Evolutionary conservation across 768 basidiomycete species (phyloP).

Genomic region (Kondoa malvinella): DNA sequence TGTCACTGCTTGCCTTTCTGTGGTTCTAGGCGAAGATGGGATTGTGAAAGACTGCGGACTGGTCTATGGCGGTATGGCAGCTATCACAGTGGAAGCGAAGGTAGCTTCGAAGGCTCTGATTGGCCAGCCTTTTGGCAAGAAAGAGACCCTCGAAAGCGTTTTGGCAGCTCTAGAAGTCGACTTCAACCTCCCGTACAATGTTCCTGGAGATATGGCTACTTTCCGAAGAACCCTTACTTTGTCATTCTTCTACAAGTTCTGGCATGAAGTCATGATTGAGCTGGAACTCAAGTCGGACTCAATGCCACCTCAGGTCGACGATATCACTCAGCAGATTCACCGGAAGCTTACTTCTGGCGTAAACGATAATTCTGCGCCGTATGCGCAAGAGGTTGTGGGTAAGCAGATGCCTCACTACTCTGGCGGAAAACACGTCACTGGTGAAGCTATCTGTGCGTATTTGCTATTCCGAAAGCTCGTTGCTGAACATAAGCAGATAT

Average conservation of each 20-base stretch:
- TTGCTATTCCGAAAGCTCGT: background rate
- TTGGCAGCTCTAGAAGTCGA: slow-evolving; percentile 22
- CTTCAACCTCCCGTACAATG: slow-evolving; percentile 22
- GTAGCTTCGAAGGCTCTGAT: slow-evolving; percentile 19
- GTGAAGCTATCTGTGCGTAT: slow-evolving; percentile 21
- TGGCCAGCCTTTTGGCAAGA: slow-evolving; percentile 16
- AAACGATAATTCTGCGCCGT: slow-evolving; percentile 26
- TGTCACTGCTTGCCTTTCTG: slow-evolving; percentile 22
- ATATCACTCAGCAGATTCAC: slow-evolving; percentile 20
- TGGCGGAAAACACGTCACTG: slow-evolving; percentile 25
- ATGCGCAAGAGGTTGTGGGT: slow-evolving; percentile 23
- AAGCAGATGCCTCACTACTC: slow-evolving; percentile 22
- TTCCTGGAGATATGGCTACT: slow-evolving; percentile 27
- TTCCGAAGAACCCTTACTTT: slow-evolving; percentile 25
- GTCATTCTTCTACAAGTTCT: slow-evolving; percentile 27
- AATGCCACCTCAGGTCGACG: slow-evolving; percentile 3
- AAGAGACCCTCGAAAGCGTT: slow-evolving; percentile 19
- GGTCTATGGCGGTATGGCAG: slow-evolving; percentile 28
- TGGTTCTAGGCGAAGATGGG: slow-evolving; percentile 5
- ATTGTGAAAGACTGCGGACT: slow-evolving; percentile 15
- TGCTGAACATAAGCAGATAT: slow-evolving; percentile 5
- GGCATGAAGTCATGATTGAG: slow-evolving; percentile 18
- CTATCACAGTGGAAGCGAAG: slow-evolving; percentile 21
- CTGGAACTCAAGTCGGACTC: slow-evolving; percentile 15
- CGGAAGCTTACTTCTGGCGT: slow-evolving; percentile 15